Conservation (phyloP, 2,329 filamentous ascomycete genomes). For the Alternaria sp. region DNA sequence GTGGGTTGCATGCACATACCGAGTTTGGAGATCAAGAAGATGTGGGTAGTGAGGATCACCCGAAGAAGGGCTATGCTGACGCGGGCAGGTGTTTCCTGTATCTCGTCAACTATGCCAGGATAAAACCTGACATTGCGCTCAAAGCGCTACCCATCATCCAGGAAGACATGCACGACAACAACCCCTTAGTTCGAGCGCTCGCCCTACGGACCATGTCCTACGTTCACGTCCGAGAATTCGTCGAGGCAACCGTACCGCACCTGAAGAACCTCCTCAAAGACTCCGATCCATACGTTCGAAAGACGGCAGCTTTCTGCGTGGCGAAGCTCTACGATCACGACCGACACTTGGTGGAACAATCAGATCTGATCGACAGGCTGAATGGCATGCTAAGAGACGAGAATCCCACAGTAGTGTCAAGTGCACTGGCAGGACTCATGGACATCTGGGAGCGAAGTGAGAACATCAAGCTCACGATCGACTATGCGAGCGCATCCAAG, state of each 20-base stretch:
- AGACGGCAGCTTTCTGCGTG: constrained; percentile 94
- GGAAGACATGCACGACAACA: constrained; percentile 91
- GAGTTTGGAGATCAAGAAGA: constrained; percentile 98
- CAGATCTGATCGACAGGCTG: constrained; percentile 88
- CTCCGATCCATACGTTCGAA: constrained; percentile 92
- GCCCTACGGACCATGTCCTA: constrained; percentile 96
- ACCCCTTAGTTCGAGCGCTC: constrained; percentile 89
- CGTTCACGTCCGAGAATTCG: constrained; percentile 93
- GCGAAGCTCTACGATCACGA: constrained; percentile 99
- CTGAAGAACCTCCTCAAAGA: constrained; percentile 85
- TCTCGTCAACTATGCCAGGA: constrained; percentile 93
- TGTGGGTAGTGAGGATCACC: constrained; percentile 64
- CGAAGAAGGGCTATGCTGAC: constrained; percentile 35
- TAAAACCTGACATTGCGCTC: constrained; percentile 91
- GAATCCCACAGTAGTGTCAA: constrained; percentile 96
- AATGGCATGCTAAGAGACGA: constrained; percentile 92
- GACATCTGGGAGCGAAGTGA: constrained; percentile 99
- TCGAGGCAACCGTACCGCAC: constrained; percentile 85
- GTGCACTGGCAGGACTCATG: constrained; percentile 86
- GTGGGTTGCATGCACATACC: constrained; percentile 94
- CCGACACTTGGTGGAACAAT: constrained; percentile 83
- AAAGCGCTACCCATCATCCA: constrained; percentile 90
- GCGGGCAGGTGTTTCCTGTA: constrained; percentile 88
- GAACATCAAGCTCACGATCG: constrained; percentile 96
- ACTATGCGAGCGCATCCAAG: constrained; percentile 96